These are phyloP conservation scores for Hanseniaspora pseudoguilliermondii DNA, from an alignment of 805 yeast species.

Conservation along the genomic window DNA sequence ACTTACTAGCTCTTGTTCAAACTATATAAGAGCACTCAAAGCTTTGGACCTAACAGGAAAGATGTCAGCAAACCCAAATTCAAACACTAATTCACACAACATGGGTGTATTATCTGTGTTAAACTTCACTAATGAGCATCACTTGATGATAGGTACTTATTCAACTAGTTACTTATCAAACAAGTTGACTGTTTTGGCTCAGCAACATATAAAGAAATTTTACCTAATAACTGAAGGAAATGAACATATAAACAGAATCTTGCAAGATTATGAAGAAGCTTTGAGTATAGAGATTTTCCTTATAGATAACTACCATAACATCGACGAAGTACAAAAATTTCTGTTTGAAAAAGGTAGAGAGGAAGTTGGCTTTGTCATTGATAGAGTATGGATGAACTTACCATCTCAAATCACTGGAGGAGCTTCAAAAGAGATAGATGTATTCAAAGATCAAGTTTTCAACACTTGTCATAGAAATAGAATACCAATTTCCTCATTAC, in stretches of 20 bases:
- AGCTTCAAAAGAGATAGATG: conserved; percentile 13
- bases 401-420: conserved; percentile 19
- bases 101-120: conserved; percentile 12
- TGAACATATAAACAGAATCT: conserved; percentile 20
- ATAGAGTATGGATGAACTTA: conserved; percentile 57
- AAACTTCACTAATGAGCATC: conserved; percentile 6
- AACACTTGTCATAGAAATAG: conserved; percentile 45
- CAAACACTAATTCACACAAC: background rate
- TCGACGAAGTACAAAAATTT: background rate
- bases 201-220: background rate
- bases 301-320: conserved; percentile 16
- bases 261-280: conserved; percentile 16
- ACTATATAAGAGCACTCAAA: too few relatives aligned
- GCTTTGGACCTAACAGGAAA: background rate
- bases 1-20: background rate
- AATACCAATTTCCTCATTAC: conserved; percentile 74
- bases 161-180: conserved; percentile 6
- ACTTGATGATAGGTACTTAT: conserved; percentile 9
- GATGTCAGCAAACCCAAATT: background rate
- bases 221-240: background rate
- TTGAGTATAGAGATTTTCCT: conserved; percentile 23
- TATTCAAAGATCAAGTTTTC: conserved; percentile 33
- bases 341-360: conserved; percentile 36
- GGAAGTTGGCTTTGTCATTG: conserved; percentile 54
- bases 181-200: background rate